A percentile compares a stretch with the other conserved stretches of the same genome.
Conservation (phyloP, 805 yeast species). For the Saturnispora dispora region DNA sequence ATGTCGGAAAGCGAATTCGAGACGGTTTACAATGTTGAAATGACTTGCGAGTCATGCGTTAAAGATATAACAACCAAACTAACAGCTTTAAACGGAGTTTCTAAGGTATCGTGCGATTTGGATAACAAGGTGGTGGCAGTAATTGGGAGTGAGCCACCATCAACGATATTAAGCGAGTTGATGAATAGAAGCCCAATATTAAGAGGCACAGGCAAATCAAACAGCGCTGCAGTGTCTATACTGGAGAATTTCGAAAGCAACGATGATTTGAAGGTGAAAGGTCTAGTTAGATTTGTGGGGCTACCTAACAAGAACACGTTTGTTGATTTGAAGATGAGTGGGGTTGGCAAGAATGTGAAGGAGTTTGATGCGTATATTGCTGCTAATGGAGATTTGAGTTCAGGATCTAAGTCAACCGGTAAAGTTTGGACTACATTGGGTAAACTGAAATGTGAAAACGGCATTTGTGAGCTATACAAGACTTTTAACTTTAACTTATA, state of each 20-base stretch:
- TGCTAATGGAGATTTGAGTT: constrained; percentile 64
- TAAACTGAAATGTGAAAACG: constrained; percentile 29
- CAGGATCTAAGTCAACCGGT: constrained; percentile 66
- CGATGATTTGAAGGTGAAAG: constrained; percentile 56
- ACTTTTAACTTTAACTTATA: constrained; percentile 38
- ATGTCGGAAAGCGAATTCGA: constrained; percentile 10
- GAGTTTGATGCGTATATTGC: constrained; percentile 63
- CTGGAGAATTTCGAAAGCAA: constrained; percentile 55
- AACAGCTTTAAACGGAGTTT: constrained; percentile 39
- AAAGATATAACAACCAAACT: constrained; percentile 50
- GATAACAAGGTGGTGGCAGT: constrained; percentile 54
- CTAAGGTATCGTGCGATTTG: constrained; percentile 48
- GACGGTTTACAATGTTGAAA: constrained; percentile 77
- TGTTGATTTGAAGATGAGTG: constrained; percentile 73
- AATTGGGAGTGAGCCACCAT: constrained; percentile 66
- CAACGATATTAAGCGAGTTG: constrained; percentile 52
- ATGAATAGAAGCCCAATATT: constrained; percentile 87
- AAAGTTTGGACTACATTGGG: constrained; percentile 35
- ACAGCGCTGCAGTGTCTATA: constrained; percentile 87
- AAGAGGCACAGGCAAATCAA: constrained; percentile 81
- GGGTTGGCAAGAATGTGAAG: constrained; percentile 54
- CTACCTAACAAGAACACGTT: constrained; percentile 43
- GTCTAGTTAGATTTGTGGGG: constrained; percentile 77
- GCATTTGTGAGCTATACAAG: constrained; percentile 38
- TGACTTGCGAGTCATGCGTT: constrained; percentile 71